Conservation (phyloP, 805 yeast species). For the Torulaspora indica region DNA sequence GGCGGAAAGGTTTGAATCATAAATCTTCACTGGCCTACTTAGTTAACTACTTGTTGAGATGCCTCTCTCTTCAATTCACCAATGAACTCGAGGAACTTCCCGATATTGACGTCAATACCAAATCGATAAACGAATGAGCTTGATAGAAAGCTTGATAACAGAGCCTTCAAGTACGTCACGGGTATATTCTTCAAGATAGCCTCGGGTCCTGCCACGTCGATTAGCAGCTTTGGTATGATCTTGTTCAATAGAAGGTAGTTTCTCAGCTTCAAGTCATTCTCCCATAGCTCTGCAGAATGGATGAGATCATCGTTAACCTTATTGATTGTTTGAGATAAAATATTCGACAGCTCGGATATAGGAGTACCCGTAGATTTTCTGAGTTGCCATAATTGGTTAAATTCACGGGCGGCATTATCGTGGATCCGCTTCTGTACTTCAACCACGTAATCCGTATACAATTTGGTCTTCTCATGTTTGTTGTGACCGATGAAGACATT, state of each 20-base stretch:
- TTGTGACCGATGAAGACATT: conserved; percentile 60
- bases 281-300: conserved; percentile 76
- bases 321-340: conserved; percentile 76
- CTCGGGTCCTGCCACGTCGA: conserved; percentile 61
- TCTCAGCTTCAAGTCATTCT: conserved; percentile 70
- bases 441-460: conserved; percentile 78
- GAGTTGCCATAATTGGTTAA: conserved; percentile 79
- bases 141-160: conserved; percentile 81
- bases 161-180: conserved; percentile 76
- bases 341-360: conserved; percentile 67
- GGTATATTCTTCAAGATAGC: conserved; percentile 75
- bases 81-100: conserved; percentile 65
- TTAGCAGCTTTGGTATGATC: conserved; percentile 72
- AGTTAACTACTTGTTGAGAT: neutral
- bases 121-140: conserved; percentile 78
- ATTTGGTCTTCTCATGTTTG: conserved; percentile 54
- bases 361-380: conserved; percentile 60
- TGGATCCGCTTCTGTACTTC: conserved; percentile 76
- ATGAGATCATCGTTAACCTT: conserved; percentile 82
- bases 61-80: conserved; percentile 49
- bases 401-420: conserved; percentile 76
- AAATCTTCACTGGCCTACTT: neutral
- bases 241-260: conserved; percentile 62
- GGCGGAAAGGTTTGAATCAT: too few relatives aligned
- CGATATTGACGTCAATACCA: conserved; percentile 75